A percentile compares a stretch with the other conserved stretches of the same genome.
These are phyloP conservation scores for Bolboschoenus planiculmis DNA, from an alignment of 176 grass and related monocot species.

Conservation along the genomic window DNA sequence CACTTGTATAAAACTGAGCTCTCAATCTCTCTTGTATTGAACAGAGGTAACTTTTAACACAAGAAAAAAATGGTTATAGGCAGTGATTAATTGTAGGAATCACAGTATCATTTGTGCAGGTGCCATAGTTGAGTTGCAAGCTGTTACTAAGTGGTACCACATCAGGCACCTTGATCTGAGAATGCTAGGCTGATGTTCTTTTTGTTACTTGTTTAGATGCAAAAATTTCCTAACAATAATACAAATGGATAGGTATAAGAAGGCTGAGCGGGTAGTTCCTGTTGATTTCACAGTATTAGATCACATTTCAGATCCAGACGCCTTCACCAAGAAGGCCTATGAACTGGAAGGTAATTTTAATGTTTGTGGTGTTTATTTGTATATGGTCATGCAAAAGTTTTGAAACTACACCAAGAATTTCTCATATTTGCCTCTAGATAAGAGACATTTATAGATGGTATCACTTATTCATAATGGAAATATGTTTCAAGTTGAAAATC, in stretches of 20 bases:
- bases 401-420: not conserved
- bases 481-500: not conserved
- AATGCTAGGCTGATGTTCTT: not conserved
- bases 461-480: not conserved
- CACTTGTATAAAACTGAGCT: not conserved
- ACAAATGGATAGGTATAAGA: not conserved
- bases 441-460: not conserved
- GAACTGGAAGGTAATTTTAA: constrained; percentile 10
- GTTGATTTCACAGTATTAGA: constrained; percentile 11
- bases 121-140: not conserved
- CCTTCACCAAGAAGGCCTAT: not conserved
- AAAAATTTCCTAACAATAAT: not conserved
- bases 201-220: not conserved
- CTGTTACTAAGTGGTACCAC: not conserved
- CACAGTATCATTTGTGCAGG: not conserved
- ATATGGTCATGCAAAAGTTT: not conserved
- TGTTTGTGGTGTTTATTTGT: not conserved
- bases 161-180: not conserved
- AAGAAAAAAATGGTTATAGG: not conserved
- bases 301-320: constrained; percentile 7
- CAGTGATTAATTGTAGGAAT: not conserved
- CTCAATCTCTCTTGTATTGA: not conserved
- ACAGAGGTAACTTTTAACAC: not conserved
- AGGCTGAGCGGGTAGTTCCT: not conserved
- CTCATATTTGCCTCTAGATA: not conserved